Evolutionary conservation across 1,139 yeast genomes (phyloP).

Genomic region (Saccharomycopsis hybrid): DNA sequence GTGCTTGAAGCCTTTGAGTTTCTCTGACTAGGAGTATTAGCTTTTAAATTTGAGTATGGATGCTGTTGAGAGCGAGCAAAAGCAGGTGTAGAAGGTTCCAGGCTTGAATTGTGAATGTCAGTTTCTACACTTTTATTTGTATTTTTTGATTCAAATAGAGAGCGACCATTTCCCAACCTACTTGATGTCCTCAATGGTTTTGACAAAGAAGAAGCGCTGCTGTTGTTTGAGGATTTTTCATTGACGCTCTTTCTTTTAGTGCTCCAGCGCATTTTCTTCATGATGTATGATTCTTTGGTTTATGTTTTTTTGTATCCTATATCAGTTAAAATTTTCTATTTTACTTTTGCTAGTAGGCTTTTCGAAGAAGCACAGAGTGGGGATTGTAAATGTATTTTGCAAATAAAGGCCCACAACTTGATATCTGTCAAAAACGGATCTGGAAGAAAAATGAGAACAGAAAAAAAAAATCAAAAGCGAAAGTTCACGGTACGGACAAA

Average conservation of each 20-base stretch:
- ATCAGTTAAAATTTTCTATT: too few species aligned
- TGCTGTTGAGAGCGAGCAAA: conserved; percentile 5
- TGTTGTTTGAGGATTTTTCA: conserved; percentile 19
- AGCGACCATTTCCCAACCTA: conserved; percentile 5
- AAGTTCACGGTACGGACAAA: too few species aligned
- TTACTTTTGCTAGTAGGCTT: too few species aligned
- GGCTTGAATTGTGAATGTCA: conserved; percentile 15
- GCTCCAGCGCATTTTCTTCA: conserved; percentile 26
- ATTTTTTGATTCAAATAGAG: conserved; percentile 7
- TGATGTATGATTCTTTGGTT: not conserved
- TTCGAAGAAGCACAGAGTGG: too few species aligned
- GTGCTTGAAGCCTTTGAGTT: conserved; percentile 14
- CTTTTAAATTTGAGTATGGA: conserved; percentile 3
- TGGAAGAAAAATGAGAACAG: too few species aligned
- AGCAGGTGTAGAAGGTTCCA: conserved; percentile 2
- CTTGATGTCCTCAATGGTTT: conserved; percentile 11
- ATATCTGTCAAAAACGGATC: too few species aligned
- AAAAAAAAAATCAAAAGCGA: too few species aligned
- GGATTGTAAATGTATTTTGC: too few species aligned
- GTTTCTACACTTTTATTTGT: conserved; percentile 3
- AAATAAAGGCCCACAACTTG: too few species aligned
- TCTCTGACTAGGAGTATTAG: conserved; percentile 5
- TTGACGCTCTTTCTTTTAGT: conserved; percentile 27
- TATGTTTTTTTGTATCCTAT: too few species aligned
- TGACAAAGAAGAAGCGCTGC: conserved; percentile 7